Base-by-base conservation (phyloP, 768 basidiomycete genomes). In the Suillus brevipes region DNA sequence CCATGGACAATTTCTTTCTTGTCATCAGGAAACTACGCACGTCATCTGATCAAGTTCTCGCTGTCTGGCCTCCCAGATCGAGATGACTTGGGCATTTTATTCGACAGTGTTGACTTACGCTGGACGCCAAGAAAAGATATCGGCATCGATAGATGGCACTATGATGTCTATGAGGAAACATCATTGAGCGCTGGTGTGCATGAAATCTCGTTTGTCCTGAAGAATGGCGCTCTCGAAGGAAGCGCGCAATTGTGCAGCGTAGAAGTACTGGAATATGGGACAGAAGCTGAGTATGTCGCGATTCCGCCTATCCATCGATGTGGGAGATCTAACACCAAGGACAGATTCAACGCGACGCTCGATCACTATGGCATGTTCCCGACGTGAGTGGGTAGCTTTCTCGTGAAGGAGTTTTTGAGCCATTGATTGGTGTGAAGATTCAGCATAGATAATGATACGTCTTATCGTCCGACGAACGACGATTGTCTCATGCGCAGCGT, bases 401-500 rank as follows among this genome's bases (percentile, higher is more conserved):
- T 34, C 12, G 14, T 52, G 13, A 55, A 55, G 18, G 47, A 34
- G 31, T 31, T 14, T 25, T 43, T 49, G 37, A 63, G 40, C 13
- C 8, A 43, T 52, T 53, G 12, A 14, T 0, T 28, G 25, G 31
- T 31, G 25, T 50, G 23, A 66, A 91, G 90, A 23, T 92, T 83
- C 71, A 80, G 87, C 40, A 73, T 78, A 45, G 61, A 74, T 61
- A 91, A 92, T 69, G 73, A 75, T 60, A 92, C 89, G 0, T 83
- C 84, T 4, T 93, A 89, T 75, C 84, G 92, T n/a, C 92, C 92
- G 4, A 93, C 91, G 3, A 91, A 92, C 67, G 87, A 91, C 65
- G 89, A 87, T 73, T 93, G 92, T 72, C 85, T 93, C 56, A 93
- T 94, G 92, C 89, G 92, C 49, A 78, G 79, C 61, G 87, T 91